Percentiles rank a stretch among this genome's conserved stretches.
phyloP scores from a whole-genome alignment of 371 early-diverging fungal species.

The Apophysomyces elegans region DNA sequence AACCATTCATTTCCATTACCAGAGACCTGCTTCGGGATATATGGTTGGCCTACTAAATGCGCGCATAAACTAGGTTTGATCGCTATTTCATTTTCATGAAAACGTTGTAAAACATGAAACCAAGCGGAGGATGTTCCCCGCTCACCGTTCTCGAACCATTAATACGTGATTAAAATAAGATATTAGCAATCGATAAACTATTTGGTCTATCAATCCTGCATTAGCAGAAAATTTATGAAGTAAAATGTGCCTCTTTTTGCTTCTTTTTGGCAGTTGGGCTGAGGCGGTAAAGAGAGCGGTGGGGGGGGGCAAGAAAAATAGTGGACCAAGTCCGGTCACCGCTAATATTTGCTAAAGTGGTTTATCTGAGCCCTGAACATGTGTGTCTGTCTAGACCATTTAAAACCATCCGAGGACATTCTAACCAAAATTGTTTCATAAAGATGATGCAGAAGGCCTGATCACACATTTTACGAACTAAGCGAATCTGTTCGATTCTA shows the following conservation, averaged over 20 bases:
- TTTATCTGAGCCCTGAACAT: not conserved
- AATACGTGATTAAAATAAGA: too few relatives aligned
- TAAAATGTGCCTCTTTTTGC: not conserved
- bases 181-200: too few relatives aligned
- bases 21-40: not conserved
- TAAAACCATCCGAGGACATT: too few relatives aligned
- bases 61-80: not conserved
- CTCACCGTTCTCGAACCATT: conserved; percentile 2
- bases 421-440: too few relatives aligned
- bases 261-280: not conserved
- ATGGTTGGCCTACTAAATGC: not conserved
- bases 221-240: too few relatives aligned
- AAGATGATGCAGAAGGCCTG: too few relatives aligned
- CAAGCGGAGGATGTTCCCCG: not conserved
- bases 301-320: too few relatives aligned
- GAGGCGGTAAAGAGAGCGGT: not conserved
- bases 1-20: not conserved
- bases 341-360: too few relatives aligned
- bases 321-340: too few relatives aligned
- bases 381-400: not conserved
- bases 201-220: too few relatives aligned
- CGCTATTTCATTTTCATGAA: conserved; percentile 3
- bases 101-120: not conserved
- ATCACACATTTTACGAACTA: too few relatives aligned
- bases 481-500: too few relatives aligned